A percentile compares a stretch with the other conserved stretches of the same genome.
These are phyloP conservation scores for Chrysoporthe cubensis DNA, from an alignment of 2,329 filamentous ascomycete species.

Conservation along the genomic window DNA sequence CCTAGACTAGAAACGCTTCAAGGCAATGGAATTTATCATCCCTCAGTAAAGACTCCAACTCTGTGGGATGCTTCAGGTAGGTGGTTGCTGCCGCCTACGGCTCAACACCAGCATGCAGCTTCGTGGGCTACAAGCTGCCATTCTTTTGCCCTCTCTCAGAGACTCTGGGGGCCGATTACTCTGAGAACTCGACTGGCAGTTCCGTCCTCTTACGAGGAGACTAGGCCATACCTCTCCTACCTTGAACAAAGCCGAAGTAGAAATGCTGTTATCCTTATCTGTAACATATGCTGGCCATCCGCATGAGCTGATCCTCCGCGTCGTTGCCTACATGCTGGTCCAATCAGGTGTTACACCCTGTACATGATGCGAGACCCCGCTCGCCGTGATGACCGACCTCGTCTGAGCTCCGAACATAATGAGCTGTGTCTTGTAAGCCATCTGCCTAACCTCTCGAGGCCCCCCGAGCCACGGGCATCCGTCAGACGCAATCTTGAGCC, in stretches of 20 bases:
- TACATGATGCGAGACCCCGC: background rate
- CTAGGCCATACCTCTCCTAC: background rate
- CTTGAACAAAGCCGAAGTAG: background rate
- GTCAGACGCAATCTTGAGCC: background rate
- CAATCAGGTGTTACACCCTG: conserved; percentile 3
- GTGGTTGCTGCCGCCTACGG: background rate
- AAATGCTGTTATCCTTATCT: background rate
- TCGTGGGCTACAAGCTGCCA: background rate
- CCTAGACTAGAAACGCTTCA: background rate
- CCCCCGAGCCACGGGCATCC: background rate
- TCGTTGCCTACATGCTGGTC: background rate
- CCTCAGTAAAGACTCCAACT: background rate
- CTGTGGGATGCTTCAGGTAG: background rate
- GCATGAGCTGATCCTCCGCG: background rate
- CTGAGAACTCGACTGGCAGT: background rate
- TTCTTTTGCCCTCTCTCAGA: background rate
- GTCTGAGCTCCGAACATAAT: too few species aligned
- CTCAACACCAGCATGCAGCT: background rate
- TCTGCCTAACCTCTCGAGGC: background rate
- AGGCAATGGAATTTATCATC: background rate
- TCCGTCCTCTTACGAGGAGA: background rate
- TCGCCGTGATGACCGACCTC: background rate
- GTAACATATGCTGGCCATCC: background rate
- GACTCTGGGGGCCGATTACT: background rate
- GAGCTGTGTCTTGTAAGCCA: background rate